Conservation (phyloP, 2,329 filamentous ascomycete genomes). For the Colletotrichum sp. region DNA sequence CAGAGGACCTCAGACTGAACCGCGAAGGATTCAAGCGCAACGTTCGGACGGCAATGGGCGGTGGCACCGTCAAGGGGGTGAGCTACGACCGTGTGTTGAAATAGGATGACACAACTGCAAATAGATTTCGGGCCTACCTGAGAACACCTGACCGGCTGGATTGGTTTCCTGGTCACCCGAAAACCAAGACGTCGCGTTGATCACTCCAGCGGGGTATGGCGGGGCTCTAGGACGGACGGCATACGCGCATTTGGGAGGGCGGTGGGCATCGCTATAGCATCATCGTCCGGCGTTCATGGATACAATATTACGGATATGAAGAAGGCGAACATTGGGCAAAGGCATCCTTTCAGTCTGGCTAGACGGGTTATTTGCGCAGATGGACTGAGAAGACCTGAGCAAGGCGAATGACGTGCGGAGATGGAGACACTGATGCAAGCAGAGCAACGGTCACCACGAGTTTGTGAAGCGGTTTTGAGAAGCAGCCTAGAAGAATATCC, state of each 20-base stretch:
- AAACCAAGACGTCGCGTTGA: background rate
- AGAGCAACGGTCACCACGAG: background rate
- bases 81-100: conserved; percentile 80
- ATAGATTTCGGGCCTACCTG: background rate
- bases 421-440: background rate
- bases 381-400: background rate
- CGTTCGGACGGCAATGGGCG: conserved; percentile 82
- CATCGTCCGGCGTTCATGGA: conserved; percentile 17
- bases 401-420: background rate
- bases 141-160: background rate
- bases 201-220: background rate
- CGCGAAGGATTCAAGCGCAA: conserved; percentile 91
- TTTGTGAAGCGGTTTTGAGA: background rate
- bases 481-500: background rate
- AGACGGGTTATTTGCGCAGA: background rate
- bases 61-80: conserved; percentile 74
- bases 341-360: background rate
- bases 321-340: background rate
- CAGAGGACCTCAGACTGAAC: conserved; percentile 86
- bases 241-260: conserved; percentile 3
- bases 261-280: conserved; percentile 15
- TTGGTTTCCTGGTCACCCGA: background rate
- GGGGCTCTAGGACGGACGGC: background rate
- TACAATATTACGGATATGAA: conserved; percentile 11
- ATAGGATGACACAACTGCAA: conserved; percentile 36